Percentiles rank a stretch among this genome's conserved stretches.
Conservation (phyloP, 1,139 yeast species). For the Blastobotrys capitulatus region DNA sequence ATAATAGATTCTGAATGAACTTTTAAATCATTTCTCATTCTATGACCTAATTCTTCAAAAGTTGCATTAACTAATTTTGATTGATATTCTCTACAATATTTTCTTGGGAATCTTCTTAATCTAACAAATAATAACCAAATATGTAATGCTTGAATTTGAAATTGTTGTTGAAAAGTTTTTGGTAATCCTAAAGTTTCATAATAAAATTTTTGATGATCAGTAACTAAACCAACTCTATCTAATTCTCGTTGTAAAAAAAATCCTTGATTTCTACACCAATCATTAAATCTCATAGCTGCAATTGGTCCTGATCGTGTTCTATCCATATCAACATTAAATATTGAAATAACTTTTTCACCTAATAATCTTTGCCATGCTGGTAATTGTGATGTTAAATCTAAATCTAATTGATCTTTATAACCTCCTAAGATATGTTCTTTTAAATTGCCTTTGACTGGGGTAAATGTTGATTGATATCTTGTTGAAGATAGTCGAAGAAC, state of each 20-base stretch:
- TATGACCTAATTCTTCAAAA: constrained; percentile 81
- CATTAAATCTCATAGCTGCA: constrained; percentile 84
- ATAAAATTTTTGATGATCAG: constrained; percentile 32
- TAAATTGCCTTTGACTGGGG: constrained; percentile 9
- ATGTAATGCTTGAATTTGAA: constrained; percentile 83
- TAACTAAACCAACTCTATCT: constrained; percentile 6
- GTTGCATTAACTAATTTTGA: constrained; percentile 86
- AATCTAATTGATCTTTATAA: not conserved
- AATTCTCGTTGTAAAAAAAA: constrained; percentile 43
- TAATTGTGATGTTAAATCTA: constrained; percentile 34
- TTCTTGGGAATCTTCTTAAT: constrained; percentile 93
- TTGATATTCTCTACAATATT: constrained; percentile 83
- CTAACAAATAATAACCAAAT: constrained; percentile 91
- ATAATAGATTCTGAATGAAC: constrained; percentile 79
- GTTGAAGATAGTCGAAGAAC: too few relatives aligned
- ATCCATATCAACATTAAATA: constrained; percentile 84
- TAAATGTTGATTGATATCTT: constrained; percentile 8
- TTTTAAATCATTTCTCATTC: constrained; percentile 79
- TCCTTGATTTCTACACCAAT: constrained; percentile 78
- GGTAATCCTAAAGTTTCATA: constrained; percentile 80
- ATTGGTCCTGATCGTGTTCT: constrained; percentile 87
- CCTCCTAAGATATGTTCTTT: constrained; percentile 5
- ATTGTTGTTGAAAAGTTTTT: constrained; percentile 88
- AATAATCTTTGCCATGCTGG: constrained; percentile 64
- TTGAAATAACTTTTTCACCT: constrained; percentile 64